Base-by-base conservation (phyloP, 2,329 filamentous ascomycete genomes). In the Cercospora zeina region DNA sequence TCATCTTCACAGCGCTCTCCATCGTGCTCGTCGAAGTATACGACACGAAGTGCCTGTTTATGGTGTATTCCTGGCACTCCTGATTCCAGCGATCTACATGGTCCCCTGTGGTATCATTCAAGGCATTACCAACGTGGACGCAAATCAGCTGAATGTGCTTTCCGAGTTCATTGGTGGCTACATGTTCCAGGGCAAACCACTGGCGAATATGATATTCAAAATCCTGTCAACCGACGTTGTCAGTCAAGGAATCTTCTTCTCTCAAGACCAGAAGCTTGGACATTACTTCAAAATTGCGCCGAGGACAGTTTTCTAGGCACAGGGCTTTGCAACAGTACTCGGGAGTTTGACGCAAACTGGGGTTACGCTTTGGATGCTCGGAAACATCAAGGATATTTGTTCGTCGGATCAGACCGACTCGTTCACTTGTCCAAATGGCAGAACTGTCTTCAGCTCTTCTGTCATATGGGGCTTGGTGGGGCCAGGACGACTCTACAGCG, bases 31-130 rank as follows among this genome's bases (percentile, higher is more conserved):
- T 65, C 1, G 69, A 71, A 55, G 59, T 70, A 13, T 73, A 66
- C 54, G 47, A 70, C 24, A 72, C 70, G 1, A 53, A 71, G 54
- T 73, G 14, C 91, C 91, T 0, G 96, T 91, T 89, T 95, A 95
- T 70, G 91, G 91, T 3, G 81, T 96, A 2, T 80, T 96, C 14
- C 82, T 96, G 5, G 89, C 91, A 1, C 82, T 96, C 1, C 84
- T 81, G 27, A 91, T 96, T 58, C 91, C 90, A 64, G 86, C 87
- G 19, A 76, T 93, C 59, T 88, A 96, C 64, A 96, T 96, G 78
- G 91, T 96, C 62, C 91, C 91, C 10, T 93, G 95, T 66, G 91
- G 91, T 64, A 95, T 96, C 73, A 89, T 96, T 70, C 96, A 95
- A 89, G 91, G 91, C 14, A 91, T 96, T 68, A 96, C 91, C 9